Evolutionary conservation across 139 green algal species (phyloP).

Genomic region (Coelastrella sp.): DNA sequence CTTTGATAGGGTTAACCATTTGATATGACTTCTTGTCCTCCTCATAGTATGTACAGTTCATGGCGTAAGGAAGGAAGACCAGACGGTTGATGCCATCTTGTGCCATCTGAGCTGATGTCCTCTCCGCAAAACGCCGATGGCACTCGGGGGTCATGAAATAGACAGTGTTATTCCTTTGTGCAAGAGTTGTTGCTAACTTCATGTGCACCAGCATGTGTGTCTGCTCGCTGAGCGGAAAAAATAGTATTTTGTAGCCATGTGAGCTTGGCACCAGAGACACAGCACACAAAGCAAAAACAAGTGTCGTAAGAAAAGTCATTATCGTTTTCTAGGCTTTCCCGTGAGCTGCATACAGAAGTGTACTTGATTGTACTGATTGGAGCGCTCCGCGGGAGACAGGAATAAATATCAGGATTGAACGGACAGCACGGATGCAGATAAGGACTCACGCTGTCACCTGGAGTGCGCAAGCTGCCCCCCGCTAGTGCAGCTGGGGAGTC

Average conservation of each 20-base stretch:
- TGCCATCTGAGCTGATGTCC: background rate
- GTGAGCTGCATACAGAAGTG: too few species aligned
- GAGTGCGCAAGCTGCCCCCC: too few species aligned
- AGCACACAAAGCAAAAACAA: too few species aligned
- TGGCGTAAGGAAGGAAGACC: slow-evolving; percentile 7
- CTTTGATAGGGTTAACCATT: background rate
- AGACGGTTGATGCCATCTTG: background rate
- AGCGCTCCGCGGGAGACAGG: too few species aligned
- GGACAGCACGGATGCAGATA: too few species aligned
- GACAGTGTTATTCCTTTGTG: background rate
- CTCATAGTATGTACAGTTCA: slow-evolving; percentile 38
- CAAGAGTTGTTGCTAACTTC: slow-evolving; percentile 40
- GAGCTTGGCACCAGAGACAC: too few species aligned
- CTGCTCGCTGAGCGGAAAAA: slow-evolving; percentile 41
- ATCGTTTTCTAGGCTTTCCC: too few species aligned
- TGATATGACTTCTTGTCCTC: slow-evolving; percentile 23
- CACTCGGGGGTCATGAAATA: slow-evolving; percentile 42
- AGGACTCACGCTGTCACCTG: too few species aligned
- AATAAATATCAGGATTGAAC: too few species aligned
- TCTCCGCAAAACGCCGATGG: slow-evolving; percentile 29
- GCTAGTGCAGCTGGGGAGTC: too few species aligned
- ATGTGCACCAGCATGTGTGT: slow-evolving; percentile 53
- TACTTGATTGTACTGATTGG: too few species aligned
- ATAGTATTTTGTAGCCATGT: slow-evolving; percentile 31
- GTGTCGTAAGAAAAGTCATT: too few species aligned